Base-by-base conservation (phyloP, 1,139 yeast genomes). In the Pichia norvegensis region DNA sequence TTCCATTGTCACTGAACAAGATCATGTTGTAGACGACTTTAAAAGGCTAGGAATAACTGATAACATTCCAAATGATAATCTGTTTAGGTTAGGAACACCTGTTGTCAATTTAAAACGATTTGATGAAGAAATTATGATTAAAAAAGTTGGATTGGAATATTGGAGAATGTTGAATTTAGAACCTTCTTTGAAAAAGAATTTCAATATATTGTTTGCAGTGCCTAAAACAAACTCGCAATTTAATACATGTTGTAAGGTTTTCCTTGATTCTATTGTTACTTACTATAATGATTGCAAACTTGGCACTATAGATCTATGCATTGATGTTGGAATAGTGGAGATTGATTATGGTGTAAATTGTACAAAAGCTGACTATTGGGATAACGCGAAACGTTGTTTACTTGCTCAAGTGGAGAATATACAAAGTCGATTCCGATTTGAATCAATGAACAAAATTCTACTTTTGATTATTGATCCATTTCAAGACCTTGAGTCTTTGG, bases 101-200 rank as follows among this genome's bases (percentile, higher is more conserved):
- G 51, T 54, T 21, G 40, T 67, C 13, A 64, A 57, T 40, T 59
- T 67, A 2, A 62, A 57, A 44, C 50, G 70, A 20, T 43, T 60
- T 16, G 55, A 57, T 31, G 64, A 68, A 38, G 58, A 58, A 6
- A 50, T 69, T 33, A 60, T 62, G 4, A 55, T 67, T 6, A 62
- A 63, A 43, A 57, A 66, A 5, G 54, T 63, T 21, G 61, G 69
- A 16, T 43, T 76, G 7, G 61, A 67, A 17, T 72, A 76, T 50
- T 80, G 86, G 86, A 73, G 71, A 45, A 63, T 72, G 49, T 60
- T 83, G 52, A 74, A 76, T 48, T 70, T 82, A 44, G 69, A 73
- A 44, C 86, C 90, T 0, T 56, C 73, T 8, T 61, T 63, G 29
- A 72, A 72, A 0, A 81, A 81, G 51, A 67, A 74, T 52, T 75